phyloP scores from a whole-genome alignment of 371 early-diverging fungal species.

The Ordospora pajunii region DNA sequence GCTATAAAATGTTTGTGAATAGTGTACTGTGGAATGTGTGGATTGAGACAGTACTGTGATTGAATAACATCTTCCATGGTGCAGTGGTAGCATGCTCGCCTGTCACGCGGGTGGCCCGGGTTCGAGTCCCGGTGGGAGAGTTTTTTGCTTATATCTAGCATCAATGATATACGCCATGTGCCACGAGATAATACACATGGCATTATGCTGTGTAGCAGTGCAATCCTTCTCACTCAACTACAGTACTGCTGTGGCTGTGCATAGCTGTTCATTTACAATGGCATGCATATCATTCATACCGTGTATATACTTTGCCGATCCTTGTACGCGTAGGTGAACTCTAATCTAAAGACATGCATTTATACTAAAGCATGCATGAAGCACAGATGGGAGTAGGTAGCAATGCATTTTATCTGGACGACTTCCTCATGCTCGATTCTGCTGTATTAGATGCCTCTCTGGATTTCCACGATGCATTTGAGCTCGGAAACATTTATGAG shows the following conservation, averaged over 20 bases:
- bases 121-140: constrained; percentile 61
- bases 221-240: too few species aligned
- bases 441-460: background rate
- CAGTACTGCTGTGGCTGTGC: too few species aligned
- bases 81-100: constrained; percentile 60
- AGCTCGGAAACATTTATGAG: background rate
- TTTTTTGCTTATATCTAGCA: constrained; percentile 22
- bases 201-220: too few species aligned
- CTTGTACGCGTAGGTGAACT: background rate
- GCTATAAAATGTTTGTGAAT: background rate
- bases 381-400: background rate
- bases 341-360: background rate
- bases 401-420: background rate
- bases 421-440: background rate
- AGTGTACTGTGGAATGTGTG: background rate
- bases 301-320: too few species aligned
- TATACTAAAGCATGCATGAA: background rate
- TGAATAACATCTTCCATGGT: constrained; percentile 52
- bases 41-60: background rate
- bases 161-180: too few species aligned
- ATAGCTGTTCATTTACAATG: too few species aligned
- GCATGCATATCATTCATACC: too few species aligned
- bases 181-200: too few species aligned
- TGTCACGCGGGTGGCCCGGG: constrained; percentile 61
- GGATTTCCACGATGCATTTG: constrained; percentile 3